Base-by-base conservation (phyloP, 2,329 filamentous ascomycete species). In the Calonectria montana region DNA sequence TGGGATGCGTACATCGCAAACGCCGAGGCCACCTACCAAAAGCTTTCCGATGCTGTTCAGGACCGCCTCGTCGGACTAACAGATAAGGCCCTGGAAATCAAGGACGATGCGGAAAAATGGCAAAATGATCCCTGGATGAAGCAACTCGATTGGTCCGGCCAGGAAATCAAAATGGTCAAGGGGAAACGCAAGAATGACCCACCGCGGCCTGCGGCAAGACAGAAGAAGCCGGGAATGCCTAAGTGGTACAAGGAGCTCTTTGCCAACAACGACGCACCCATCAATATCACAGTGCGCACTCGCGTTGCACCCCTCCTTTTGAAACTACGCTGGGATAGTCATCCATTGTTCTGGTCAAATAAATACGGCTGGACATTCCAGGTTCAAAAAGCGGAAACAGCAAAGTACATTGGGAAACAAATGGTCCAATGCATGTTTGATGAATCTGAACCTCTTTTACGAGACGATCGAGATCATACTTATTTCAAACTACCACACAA, bases 401-500 rank as follows among this genome's bases (percentile, higher is more conserved):
- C 86, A 18, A 91, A 90, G 66, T 98, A 97, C 79, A 86, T 87
- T 7, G 87, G 91, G 50, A 93, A 93, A 77, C 92, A 94, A 55
- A 91, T 98, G 86, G 87, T 91, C 18, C 86, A 89, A 71, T 96
- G 95, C 78, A 91, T 94, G 74, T 94, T 98, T 87, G 93, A 96
- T 65, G 95, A 97, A 77, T 88, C 92, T 63, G 92, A 94, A 35
- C 80, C 80, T 12, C 69, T 85, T 75, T 84, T 98, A 25, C 88
- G 91, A 37, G 89, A 94, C 72, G 95, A 98, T 80, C 82, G 76
- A 5, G 82, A 85, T 2, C 88, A 93, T 73, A 83, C 88, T 7
- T 99, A 97, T 82, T 97, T 96, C 85, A 99, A 98, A 81, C 88
- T 99, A 5, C 97, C 97, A 1, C 97, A 99, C 84, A 98, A 98